These are phyloP conservation scores for Entonaema liquescens DNA, from an alignment of 495 filamentous ascomycete species.

Conservation along the genomic window DNA sequence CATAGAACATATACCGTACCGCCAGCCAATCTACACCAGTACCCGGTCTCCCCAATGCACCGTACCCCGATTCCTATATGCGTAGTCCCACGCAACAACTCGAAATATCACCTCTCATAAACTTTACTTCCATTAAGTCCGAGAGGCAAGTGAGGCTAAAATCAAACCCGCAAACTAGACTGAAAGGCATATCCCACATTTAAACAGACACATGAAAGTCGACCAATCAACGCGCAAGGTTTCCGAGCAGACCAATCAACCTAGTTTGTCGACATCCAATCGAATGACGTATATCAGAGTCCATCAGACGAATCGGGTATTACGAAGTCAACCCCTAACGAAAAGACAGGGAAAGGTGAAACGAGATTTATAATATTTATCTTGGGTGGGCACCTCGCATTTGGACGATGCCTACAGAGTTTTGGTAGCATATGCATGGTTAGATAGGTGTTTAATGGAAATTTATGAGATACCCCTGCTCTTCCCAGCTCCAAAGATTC, in stretches of 20 bases:
- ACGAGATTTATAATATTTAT: no score
- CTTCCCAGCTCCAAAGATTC: neutral
- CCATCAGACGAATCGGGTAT: slow-evolving; percentile 17
- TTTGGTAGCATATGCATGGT: neutral
- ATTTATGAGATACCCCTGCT: neutral
- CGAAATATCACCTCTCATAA: neutral
- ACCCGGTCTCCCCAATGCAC: neutral
- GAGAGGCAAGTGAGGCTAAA: neutral
- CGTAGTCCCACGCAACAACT: neutral
- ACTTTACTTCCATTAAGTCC: neutral
- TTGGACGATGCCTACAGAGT: neutral
- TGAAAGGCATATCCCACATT: neutral
- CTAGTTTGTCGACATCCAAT: neutral
- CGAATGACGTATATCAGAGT: neutral
- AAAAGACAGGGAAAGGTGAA: neutral
- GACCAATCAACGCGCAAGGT: slow-evolving; percentile 30
- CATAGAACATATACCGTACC: neutral
- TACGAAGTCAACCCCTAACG: neutral
- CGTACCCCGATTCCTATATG: neutral
- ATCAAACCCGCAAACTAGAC: neutral
- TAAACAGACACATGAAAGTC: neutral
- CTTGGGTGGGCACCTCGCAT: neutral
- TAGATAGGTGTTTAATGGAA: neutral
- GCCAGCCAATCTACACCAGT: neutral
- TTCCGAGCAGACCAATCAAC: slow-evolving; percentile 36